Evolutionary conservation across 495 filamentous ascomycete genomes (phyloP).

Genomic region (Penicillium egyptiacum): DNA sequence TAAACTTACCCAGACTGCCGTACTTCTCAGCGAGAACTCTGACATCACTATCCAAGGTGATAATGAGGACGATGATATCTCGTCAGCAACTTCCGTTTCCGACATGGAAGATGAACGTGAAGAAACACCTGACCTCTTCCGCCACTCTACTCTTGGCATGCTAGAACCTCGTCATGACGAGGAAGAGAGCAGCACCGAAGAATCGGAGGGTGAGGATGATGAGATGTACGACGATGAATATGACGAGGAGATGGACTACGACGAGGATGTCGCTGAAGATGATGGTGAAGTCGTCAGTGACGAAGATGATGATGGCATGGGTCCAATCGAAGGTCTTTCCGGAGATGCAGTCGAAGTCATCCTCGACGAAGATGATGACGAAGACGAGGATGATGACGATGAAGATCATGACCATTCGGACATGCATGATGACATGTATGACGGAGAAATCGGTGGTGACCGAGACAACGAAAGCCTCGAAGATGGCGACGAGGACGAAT

Average conservation of each 20-base stretch:
- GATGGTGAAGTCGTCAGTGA: slow-evolving; percentile 88
- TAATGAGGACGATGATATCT: slow-evolving; percentile 82
- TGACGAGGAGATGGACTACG: slow-evolving; percentile 87
- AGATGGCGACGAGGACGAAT: slow-evolving; percentile 58
- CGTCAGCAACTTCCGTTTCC: slow-evolving; percentile 84
- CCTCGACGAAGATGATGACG: slow-evolving; percentile 69
- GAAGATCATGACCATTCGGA: slow-evolving; percentile 64
- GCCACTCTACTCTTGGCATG: slow-evolving; percentile 94
- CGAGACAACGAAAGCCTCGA: slow-evolving; percentile 63
- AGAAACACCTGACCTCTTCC: slow-evolving; percentile 95
- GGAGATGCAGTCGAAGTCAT: slow-evolving; percentile 85
- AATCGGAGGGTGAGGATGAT: slow-evolving; percentile 71
- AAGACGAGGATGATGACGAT: slow-evolving; percentile 63
- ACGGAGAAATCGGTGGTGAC: slow-evolving; percentile 58
- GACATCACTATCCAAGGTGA: slow-evolving; percentile 69
- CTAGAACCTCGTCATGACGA: slow-evolving; percentile 80
- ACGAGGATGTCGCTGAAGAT: slow-evolving; percentile 69
- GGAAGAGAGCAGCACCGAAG: slow-evolving; percentile 65
- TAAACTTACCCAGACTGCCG: slow-evolving; percentile 81
- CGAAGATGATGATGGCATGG: slow-evolving; percentile 85
- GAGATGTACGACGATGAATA: slow-evolving; percentile 87
- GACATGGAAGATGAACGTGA: slow-evolving; percentile 86
- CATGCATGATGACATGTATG: slow-evolving; percentile 53
- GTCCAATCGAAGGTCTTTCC: slow-evolving; percentile 78
- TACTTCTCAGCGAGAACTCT: slow-evolving; percentile 73